Percentiles rank a stretch among this genome's conserved stretches.
Evolutionary conservation across 805 yeast genomes (phyloP).

Genomic region (Lipomyces starkeyi): DNA sequence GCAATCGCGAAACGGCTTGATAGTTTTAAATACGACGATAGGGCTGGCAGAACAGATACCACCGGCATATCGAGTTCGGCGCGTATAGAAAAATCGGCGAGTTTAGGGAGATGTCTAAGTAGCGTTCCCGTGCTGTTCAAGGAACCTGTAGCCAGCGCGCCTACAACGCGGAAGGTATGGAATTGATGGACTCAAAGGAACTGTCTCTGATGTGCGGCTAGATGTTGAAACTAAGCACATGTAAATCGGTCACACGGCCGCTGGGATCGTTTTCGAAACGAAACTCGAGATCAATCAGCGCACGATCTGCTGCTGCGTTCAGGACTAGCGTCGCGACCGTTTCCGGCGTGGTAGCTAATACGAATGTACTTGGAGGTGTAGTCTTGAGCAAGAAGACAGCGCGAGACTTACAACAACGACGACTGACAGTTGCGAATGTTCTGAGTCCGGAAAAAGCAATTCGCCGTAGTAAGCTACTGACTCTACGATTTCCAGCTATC

Average conservation of each 20-base stretch:
- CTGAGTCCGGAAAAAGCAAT: slow-evolving; percentile 20
- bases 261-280: not conserved
- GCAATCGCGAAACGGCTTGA: slow-evolving; percentile 12
- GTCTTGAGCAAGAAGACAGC: not conserved
- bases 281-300: slow-evolving; percentile 12
- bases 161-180: slow-evolving; percentile 14
- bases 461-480: slow-evolving; percentile 5
- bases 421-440: slow-evolving; percentile 3
- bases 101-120: not conserved
- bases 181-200: not conserved
- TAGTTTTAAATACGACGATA: slow-evolving; percentile 13
- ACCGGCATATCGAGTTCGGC: no score
- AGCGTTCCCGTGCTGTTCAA: not conserved
- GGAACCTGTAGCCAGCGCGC: not conserved
- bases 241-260: slow-evolving; percentile 1
- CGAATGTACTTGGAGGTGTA: not conserved
- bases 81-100: not conserved
- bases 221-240: not conserved
- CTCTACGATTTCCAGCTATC: slow-evolving; percentile 10
- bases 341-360: not conserved
- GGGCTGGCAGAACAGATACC: not conserved
- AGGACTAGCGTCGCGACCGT: not conserved
- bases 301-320: slow-evolving; percentile 15
- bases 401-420: not conserved
- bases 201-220: not conserved